A percentile compares a stretch with the other conserved stretches of the same genome.
Evolutionary conservation across 108 stramenopile genomes (phyloP).

Genomic region (Mediolabrus comicus): DNA sequence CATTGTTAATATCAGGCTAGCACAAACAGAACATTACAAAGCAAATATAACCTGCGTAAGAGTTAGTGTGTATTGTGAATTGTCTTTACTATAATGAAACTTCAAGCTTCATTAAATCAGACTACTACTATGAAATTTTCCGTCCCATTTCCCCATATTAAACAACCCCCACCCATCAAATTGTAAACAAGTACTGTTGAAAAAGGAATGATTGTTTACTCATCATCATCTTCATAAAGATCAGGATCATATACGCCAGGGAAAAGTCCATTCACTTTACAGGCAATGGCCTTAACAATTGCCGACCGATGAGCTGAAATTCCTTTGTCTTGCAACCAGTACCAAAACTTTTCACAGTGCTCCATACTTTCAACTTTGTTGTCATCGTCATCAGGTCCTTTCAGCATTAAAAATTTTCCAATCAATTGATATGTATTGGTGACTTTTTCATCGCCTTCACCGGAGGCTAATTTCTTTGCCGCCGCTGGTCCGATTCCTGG

Average conservation of each 20-base stretch:
- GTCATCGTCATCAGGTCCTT: slow-evolving; percentile 81
- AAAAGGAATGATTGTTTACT: neutral
- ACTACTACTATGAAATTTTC: too few species aligned
- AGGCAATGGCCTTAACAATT: slow-evolving; percentile 91
- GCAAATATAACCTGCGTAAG: too few species aligned
- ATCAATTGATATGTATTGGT: slow-evolving; percentile 87
- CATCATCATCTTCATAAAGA: slow-evolving; percentile 76
- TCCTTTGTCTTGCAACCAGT: slow-evolving; percentile 84
- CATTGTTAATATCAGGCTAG: too few species aligned
- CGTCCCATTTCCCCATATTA: neutral
- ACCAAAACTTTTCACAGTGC: slow-evolving; percentile 95
- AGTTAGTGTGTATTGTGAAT: too few species aligned
- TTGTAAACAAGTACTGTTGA: too few species aligned
- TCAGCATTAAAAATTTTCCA: slow-evolving; percentile 92
- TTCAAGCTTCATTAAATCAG: too few species aligned
- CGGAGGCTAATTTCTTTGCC: slow-evolving; percentile 58
- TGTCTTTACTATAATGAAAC: neutral
- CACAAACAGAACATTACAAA: too few species aligned
- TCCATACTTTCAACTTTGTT: slow-evolving; percentile 79
- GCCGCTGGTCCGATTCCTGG: slow-evolving; percentile 91
- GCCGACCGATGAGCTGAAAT: slow-evolving; percentile 88
- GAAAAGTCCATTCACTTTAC: slow-evolving; percentile 86
- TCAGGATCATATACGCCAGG: slow-evolving; percentile 88
- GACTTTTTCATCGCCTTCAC: slow-evolving; percentile 61
- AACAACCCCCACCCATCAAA: too few species aligned